Evolutionary conservation across 164 flowering plant genomes (phyloP), one percentile per base, ranked within the genome.

Genomic region (Vitis vinifera): DNA sequence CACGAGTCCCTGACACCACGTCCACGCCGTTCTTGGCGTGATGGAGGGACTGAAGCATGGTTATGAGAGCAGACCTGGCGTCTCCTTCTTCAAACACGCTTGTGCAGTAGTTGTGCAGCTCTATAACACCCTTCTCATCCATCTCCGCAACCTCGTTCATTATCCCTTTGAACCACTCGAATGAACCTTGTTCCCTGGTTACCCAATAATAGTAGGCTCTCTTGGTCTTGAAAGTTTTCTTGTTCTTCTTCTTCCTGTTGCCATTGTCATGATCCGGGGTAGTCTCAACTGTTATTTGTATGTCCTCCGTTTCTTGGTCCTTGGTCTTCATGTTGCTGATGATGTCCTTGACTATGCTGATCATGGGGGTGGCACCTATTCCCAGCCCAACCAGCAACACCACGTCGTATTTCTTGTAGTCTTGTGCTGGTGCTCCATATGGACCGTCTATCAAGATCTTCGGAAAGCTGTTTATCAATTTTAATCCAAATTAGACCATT

Each of bases 381-480:
- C 98, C 98, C 1, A 91, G 81, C 44, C 98, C 98, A 58, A 93
- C 97, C 71, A 93, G 81, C 47, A 93, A 66, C 14, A 93, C 90
- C 72, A 93, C 94, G 0, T 91, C 91, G 73, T 93, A 93, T 70
- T 88, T 79, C 83, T 89, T 91, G 89, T 93, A 93, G 78, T 91
- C 97, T 73, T 93, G 98, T 8, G 98, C 93, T 47, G 98, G 98
- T 13, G 98, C 97, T 51, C 98, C 98, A 55, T 86, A 91, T 10
- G 98, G 94, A 3, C 98, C 98, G 69, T 93, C 98, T 8, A 93
- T 91, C 79, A 87, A 63, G 47, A 93, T 86, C 79, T 70, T 86
- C 0, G 98, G 98, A 61, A 89, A 88, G 63, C 93, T 89, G 86
- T 57, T 50, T 14, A 8, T 10, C 6, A 49, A 9, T 30, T 52